Conservation (phyloP, 768 basidiomycete genomes). For the Collybiopsis luxurians region DNA sequence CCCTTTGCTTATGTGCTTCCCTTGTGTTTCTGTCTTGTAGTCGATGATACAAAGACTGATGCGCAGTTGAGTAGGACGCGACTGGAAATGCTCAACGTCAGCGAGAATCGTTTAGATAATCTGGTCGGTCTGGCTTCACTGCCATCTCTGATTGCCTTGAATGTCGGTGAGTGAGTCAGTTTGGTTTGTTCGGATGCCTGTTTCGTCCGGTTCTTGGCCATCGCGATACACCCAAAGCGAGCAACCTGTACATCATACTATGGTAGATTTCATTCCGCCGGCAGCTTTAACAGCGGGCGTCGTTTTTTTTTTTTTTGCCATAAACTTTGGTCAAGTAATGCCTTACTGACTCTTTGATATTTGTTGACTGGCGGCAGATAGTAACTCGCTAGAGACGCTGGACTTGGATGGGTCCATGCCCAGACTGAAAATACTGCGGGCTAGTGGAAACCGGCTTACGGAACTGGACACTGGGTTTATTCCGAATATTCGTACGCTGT, state of each 20-base stretch:
- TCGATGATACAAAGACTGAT: background rate
- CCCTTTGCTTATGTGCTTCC: conserved; percentile 4
- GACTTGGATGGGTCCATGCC: conserved; percentile 54
- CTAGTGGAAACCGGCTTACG: conserved; percentile 78
- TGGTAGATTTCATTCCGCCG: background rate
- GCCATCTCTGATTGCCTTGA: conserved; percentile 66
- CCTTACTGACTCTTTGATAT: too few relatives aligned
- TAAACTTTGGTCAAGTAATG: background rate
- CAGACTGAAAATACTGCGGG: conserved; percentile 77
- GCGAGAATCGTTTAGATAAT: conserved; percentile 64
- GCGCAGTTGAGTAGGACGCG: conserved; percentile 36
- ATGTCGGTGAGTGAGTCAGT: conserved; percentile 66
- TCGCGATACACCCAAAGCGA: background rate
- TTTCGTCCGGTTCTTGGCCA: background rate
- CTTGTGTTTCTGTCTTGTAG: too few relatives aligned
- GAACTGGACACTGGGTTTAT: conserved; percentile 62
- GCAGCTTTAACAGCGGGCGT: background rate
- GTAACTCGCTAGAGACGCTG: conserved; percentile 63
- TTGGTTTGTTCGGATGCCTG: conserved; percentile 11
- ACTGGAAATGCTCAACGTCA: conserved; percentile 81
- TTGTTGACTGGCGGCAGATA: conserved; percentile 53
- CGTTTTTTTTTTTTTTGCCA: background rate
- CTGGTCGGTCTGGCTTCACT: conserved; percentile 62
- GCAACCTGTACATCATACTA: too few relatives aligned
- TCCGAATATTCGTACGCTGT: conserved; percentile 81